Percentiles rank a stretch among this genome's conserved stretches.
phyloP scores from a whole-genome alignment of 306 rosid species.

The Vachellia collinsii region DNA sequence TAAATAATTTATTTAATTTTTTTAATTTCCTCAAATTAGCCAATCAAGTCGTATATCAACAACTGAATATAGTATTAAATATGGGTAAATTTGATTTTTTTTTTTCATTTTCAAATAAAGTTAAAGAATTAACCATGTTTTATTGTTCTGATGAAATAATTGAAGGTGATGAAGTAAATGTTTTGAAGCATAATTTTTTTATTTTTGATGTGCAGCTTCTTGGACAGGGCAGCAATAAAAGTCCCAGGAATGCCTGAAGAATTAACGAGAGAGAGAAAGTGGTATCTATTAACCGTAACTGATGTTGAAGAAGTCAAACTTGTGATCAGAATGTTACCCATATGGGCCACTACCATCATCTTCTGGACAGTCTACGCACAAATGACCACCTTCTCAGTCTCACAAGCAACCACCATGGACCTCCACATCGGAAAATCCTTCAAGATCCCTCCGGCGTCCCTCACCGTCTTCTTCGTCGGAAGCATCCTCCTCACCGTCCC shows the following conservation, averaged over 20 bases:
- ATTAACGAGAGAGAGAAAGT: constrained; percentile 38
- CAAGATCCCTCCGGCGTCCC: constrained; percentile 73
- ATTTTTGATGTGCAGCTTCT: constrained; percentile 47
- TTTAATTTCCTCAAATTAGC: no score
- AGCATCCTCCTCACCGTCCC: constrained; percentile 76
- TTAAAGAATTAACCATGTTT: no score
- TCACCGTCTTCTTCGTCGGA: constrained; percentile 72
- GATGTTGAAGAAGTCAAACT: constrained; percentile 85
- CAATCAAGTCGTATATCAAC: no score
- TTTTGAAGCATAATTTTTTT: not conserved
- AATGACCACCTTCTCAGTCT: constrained; percentile 81
- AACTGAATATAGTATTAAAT: no score
- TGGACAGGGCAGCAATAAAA: constrained; percentile 84
- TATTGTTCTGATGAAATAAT: no score
- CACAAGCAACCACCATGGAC: constrained; percentile 83
- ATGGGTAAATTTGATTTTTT: no score
- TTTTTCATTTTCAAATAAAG: no score
- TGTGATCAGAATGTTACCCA: constrained; percentile 69
- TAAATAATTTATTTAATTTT: no score
- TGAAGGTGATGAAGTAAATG: no score
- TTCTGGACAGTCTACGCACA: constrained; percentile 88
- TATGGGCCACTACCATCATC: constrained; percentile 85
- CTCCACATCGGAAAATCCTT: constrained; percentile 74
- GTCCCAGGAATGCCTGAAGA: constrained; percentile 27
- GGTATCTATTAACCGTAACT: constrained; percentile 71